Conservation (phyloP, 495 filamentous ascomycete genomes). For the Penicillium egyptiacum region DNA sequence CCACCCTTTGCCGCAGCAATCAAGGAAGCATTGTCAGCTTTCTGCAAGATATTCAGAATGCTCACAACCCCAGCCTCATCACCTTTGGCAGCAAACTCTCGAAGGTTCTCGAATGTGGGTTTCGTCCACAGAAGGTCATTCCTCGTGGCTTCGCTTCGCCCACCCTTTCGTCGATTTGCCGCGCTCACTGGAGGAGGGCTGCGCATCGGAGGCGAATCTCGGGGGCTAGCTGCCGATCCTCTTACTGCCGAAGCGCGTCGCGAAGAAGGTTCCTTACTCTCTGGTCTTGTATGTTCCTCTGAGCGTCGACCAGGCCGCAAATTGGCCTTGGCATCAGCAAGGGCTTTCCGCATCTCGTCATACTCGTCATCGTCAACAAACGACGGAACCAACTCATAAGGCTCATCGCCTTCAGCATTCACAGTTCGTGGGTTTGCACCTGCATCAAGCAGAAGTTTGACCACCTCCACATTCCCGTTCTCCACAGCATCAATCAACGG, state of each 20-base stretch:
- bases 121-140: slow-evolving; percentile 64
- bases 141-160: slow-evolving; percentile 58
- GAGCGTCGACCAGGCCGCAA: slow-evolving; percentile 57
- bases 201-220: slow-evolving; percentile 56
- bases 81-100: slow-evolving; percentile 77
- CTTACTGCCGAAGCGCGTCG: slow-evolving; percentile 59
- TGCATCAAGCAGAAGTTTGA: slow-evolving; percentile 77
- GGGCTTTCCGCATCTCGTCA: slow-evolving; percentile 51
- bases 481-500: slow-evolving; percentile 95
- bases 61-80: slow-evolving; percentile 76
- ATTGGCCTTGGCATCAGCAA: slow-evolving; percentile 49
- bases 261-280: slow-evolving; percentile 61
- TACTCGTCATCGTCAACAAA: slow-evolving; percentile 72
- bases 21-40: slow-evolving; percentile 80
- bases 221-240: slow-evolving; percentile 52
- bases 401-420: slow-evolving; percentile 83
- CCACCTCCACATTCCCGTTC: slow-evolving; percentile 88
- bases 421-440: slow-evolving; percentile 86
- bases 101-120: slow-evolving; percentile 66
- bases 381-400: slow-evolving; percentile 74
- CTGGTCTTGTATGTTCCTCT: slow-evolving; percentile 56
- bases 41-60: slow-evolving; percentile 72
- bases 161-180: slow-evolving; percentile 51
- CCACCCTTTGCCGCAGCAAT: slow-evolving; percentile 91
- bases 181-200: slow-evolving; percentile 48